A percentile compares a stretch with the other conserved stretches of the same genome.
phyloP scores from a whole-genome alignment of 257 asterid species.

The Oldenlandia corymbosa region DNA sequence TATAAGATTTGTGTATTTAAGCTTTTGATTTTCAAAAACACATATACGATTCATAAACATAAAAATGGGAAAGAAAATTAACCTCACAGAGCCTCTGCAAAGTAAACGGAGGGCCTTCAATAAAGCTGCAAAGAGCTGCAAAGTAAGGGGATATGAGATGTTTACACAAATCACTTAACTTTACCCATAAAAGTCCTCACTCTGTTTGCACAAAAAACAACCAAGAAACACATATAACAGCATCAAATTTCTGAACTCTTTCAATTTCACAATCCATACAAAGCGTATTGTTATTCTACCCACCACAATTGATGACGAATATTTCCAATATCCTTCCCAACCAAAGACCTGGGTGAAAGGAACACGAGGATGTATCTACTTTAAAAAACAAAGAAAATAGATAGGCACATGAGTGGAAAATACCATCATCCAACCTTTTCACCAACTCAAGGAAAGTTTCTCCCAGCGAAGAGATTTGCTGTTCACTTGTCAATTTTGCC shows the following conservation, averaged over 20 bases:
- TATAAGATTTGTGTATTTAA: too few species aligned
- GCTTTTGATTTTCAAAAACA: too few species aligned
- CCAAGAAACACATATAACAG: neutral
- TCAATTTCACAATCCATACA: neutral
- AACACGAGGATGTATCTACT: neutral
- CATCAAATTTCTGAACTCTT: neutral
- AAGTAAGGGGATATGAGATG: conserved; percentile 5
- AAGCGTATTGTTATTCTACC: neutral
- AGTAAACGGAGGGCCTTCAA: conserved; percentile 94
- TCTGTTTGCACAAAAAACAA: neutral
- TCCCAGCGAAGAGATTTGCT: conserved; percentile 67
- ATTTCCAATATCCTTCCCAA: neutral
- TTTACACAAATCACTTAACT: neutral
- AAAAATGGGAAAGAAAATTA: conserved; percentile 1
- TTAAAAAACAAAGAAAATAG: conserved; percentile 10
- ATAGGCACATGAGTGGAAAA: conserved; percentile 39
- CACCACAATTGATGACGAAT: neutral
- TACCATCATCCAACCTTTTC: conserved; percentile 98
- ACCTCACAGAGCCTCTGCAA: conserved; percentile 98
- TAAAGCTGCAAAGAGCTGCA: conserved; percentile 82
- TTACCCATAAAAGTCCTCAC: neutral
- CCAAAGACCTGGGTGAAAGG: neutral
- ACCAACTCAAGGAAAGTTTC: conserved; percentile 72
- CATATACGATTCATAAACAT: neutral
- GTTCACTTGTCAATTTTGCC: conserved; percentile 65